Conservation (phyloP, 495 filamentous ascomycete genomes). For the Aspergillus asperescens region DNA sequence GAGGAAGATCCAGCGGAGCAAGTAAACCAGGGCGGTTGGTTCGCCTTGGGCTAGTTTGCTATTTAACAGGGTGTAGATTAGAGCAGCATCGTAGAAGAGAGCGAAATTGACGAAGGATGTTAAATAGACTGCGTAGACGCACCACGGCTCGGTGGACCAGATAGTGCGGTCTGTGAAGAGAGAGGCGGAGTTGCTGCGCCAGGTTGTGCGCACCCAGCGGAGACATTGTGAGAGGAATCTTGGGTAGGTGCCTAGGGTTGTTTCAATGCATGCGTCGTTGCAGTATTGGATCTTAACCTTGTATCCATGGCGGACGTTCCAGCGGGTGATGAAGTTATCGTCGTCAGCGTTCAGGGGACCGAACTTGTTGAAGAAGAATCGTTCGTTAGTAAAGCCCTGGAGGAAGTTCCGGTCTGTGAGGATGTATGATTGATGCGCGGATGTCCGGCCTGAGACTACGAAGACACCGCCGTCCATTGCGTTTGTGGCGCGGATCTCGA, state of each 20-base stretch:
- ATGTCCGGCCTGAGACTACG: conserved; percentile 51
- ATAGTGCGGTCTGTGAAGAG: conserved; percentile 49
- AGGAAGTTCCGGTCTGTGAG: conserved; percentile 42
- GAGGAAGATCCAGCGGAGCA: conserved; percentile 37
- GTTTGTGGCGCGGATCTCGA: conserved; percentile 50
- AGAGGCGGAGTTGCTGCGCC: conserved; percentile 55
- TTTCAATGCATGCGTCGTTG: conserved; percentile 52
- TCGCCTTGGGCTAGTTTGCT: neutral
- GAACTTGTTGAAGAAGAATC: conserved; percentile 40
- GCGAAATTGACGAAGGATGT: conserved; percentile 57
- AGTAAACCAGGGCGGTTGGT: neutral
- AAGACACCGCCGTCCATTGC: conserved; percentile 52
- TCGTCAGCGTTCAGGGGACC: conserved; percentile 55
- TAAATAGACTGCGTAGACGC: conserved; percentile 56
- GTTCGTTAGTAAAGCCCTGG: conserved; percentile 52
- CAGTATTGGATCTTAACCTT: conserved; percentile 59
- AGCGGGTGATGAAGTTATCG: conserved; percentile 67
- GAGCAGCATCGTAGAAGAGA: conserved; percentile 47
- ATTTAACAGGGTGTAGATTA: conserved; percentile 27
- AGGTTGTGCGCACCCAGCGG: conserved; percentile 61
- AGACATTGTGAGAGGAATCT: conserved; percentile 57
- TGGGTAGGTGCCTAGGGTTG: conserved; percentile 49
- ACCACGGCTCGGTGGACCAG: conserved; percentile 53
- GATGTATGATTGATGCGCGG: conserved; percentile 44
- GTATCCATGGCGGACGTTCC: conserved; percentile 50